Conservation (phyloP, 495 filamentous ascomycete species). For the Neurospora africana region DNA sequence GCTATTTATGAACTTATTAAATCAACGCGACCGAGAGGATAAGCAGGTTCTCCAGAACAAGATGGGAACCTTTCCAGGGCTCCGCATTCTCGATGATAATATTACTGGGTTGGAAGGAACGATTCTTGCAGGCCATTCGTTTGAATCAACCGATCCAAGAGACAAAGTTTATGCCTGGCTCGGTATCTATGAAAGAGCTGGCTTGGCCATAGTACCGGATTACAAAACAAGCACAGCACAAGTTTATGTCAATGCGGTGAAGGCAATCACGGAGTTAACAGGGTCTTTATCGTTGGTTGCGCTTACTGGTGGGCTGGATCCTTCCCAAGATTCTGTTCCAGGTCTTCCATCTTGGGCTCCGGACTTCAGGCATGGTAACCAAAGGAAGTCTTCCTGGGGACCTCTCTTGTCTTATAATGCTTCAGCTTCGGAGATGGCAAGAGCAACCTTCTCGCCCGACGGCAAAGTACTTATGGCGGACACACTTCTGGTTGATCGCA, state of each 20-base stretch:
- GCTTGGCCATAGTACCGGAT: not conserved
- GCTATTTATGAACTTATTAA: not conserved
- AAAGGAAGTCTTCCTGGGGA: not conserved
- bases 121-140: not conserved
- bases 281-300: not conserved
- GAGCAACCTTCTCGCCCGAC: not conserved
- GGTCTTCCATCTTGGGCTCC: not conserved
- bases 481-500: not conserved
- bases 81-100: not conserved
- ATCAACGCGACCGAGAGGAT: not conserved
- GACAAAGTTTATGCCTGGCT: not conserved
- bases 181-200: not conserved
- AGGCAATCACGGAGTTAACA: not conserved
- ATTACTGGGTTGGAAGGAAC: not conserved
- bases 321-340: not conserved
- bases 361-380: not conserved
- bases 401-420: not conserved
- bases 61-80: not conserved
- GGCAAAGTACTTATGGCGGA: not conserved
- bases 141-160: not conserved
- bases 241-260: not conserved
- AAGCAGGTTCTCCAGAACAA: not conserved
- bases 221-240: not conserved
- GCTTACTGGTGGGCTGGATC: not conserved
- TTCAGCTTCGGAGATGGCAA: not conserved